Base-by-base conservation (phyloP, 192 early-diverging fungal genomes). In the Coemansia sp. region DNA sequence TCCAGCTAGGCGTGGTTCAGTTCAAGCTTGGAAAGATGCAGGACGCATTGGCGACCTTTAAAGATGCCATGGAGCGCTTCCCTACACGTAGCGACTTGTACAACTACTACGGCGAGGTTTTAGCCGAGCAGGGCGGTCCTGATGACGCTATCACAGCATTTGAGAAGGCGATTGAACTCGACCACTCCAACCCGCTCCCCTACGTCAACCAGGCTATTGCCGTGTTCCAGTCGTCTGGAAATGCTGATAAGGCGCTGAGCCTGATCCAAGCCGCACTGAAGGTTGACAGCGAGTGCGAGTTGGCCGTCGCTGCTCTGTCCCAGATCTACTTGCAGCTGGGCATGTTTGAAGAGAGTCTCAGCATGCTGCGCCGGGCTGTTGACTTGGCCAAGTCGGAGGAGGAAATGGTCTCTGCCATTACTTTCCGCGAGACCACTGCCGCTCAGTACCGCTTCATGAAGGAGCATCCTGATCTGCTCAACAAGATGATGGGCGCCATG, bases 41-140 rank as follows among this genome's bases (percentile, higher is more conserved):
- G 29, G 85, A 84, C 5, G 91, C 94, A 17, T 87, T 91, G 85
- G 70, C 69, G 17, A 93, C 89, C 21, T 98, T 98, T 77, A 87
- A 89, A 70, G 89, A 90, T 72, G 91, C 93, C 2, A 84, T 90
- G 66, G 82, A 85, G 66, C 87, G 89, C 64, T 98, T 98, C 85
- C 77, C 87, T 32, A 75, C 88, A 12, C 89, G 87, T 45, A 88
- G 91, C 42, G 97, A 99, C 74, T 90, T 97, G 23, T 93, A 90
- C 88, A 99, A 98, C 86, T 99, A 98, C 80, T 95, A 96, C 48
- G 97, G 95, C 74, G 97, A 99, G 84, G 84, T 99, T 23, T 76
- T 98, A 39, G 80, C 93, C 58, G 96, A 99, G 70, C 91, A 93
- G 72, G 89, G 91, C 65, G 85, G 86, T 29, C 89, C 91, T 37